Percentiles rank a stretch among this genome's conserved stretches.
Conservation (phyloP, 768 basidiomycete genomes). For the Tubosaeta brunneosetosa region DNA sequence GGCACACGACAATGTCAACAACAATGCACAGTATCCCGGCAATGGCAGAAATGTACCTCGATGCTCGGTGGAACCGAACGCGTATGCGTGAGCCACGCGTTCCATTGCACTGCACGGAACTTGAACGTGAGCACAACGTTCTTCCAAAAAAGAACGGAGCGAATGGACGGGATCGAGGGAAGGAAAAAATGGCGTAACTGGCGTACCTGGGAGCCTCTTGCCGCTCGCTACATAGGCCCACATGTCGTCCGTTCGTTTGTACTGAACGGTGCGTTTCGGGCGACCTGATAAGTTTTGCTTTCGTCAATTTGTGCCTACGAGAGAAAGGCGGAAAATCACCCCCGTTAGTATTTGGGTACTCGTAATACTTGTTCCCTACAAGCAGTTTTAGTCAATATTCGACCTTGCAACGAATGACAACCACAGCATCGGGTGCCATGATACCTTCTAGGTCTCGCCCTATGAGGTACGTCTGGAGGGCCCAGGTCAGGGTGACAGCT, state of each 20-base stretch:
- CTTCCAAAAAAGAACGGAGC: not conserved
- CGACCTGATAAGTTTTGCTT: conserved; percentile 32
- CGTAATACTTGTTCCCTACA: conserved; percentile 59
- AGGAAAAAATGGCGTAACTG: not conserved
- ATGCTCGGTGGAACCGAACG: conserved; percentile 54
- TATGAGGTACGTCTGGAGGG: conserved; percentile 42
- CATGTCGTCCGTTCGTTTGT: conserved; percentile 48
- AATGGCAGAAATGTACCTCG: conserved; percentile 39
- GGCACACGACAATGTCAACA: not conserved
- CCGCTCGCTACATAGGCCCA: conserved; percentile 60
- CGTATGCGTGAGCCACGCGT: conserved; percentile 69
- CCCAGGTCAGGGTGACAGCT: conserved; percentile 8
- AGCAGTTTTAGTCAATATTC: not conserved
- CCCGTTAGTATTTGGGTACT: conserved; percentile 38
- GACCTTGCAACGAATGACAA: not conserved
- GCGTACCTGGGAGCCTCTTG: conserved; percentile 53
- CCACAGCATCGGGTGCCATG: not conserved
- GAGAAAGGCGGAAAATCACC: conserved; percentile 26
- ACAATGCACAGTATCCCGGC: not conserved
- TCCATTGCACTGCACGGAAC: conserved; percentile 61
- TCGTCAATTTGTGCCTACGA: not conserved
- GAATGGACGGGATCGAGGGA: not conserved
- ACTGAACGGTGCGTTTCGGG: conserved; percentile 61
- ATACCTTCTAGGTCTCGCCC: conserved; percentile 61
- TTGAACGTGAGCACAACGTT: not conserved